Evolutionary conservation across 805 yeast species (phyloP).

Genomic region (Scheffersomyces stipitis): DNA sequence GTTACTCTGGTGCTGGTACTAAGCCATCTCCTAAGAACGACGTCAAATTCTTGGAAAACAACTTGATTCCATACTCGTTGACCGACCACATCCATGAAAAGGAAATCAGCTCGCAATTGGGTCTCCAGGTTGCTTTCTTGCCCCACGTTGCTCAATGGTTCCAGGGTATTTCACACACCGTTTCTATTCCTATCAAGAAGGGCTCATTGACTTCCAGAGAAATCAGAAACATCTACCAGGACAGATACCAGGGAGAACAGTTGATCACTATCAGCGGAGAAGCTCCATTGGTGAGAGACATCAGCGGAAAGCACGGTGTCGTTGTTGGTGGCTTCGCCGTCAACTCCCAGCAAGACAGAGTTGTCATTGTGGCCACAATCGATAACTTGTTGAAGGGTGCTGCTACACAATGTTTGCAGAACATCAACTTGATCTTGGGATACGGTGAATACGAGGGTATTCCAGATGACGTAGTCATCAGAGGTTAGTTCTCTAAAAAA

Average conservation of each 20-base stretch:
- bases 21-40: constrained; percentile 98
- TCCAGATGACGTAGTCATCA: constrained; percentile 64
- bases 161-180: constrained; percentile 95
- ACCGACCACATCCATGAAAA: constrained; percentile 97
- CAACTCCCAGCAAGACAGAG: constrained; percentile 82
- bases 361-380: constrained; percentile 91
- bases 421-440: constrained; percentile 85
- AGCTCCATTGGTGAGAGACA: constrained; percentile 88
- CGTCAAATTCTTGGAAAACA: constrained; percentile 66
- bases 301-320: constrained; percentile 92
- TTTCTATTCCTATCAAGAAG: constrained; percentile 78
- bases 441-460: constrained; percentile 96
- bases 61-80: constrained; percentile 90
- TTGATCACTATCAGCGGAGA: constrained; percentile 85
- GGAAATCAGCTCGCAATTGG: constrained; percentile 82
- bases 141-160: constrained; percentile 99
- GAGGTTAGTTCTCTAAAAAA: too few relatives aligned
- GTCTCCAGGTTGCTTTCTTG: constrained; percentile 77
- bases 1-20: constrained; percentile 99
- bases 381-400: constrained; percentile 98
- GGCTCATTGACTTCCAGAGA: constrained; percentile 74
- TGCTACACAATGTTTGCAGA: constrained; percentile 96
- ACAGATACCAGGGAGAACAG: constrained; percentile 83
- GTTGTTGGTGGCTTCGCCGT: constrained; percentile 96
- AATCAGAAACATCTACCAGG: constrained; percentile 80